Percentiles rank a stretch among this genome's conserved stretches.
Conservation (phyloP, 1,284 basidiomycete species). For the Leccinum griseonigrum region DNA sequence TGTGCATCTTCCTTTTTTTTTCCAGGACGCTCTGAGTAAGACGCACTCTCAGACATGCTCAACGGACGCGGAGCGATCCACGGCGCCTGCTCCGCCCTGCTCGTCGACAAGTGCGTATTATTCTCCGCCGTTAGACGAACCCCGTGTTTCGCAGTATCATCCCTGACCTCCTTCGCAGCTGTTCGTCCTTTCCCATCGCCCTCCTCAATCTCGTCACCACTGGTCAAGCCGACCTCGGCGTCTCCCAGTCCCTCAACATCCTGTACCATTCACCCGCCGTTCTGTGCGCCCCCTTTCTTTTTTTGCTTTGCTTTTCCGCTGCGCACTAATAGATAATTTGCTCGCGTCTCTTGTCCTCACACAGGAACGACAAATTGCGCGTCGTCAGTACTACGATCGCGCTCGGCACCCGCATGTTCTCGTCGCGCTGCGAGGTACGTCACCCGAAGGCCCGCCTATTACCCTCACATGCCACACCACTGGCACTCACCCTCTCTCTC, state of each 20-base stretch:
- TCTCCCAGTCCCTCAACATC: conserved; percentile 41
- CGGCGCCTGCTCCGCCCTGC: conserved; percentile 44
- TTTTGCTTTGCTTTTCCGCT: not conserved
- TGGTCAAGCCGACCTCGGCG: conserved; percentile 25
- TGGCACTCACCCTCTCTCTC: not conserved
- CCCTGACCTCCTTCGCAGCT: conserved; percentile 23
- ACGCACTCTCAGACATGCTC: conserved; percentile 43
- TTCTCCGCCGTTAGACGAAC: not conserved
- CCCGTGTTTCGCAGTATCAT: no score
- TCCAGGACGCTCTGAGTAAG: not conserved
- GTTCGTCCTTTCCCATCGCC: conserved; percentile 35
- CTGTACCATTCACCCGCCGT: conserved; percentile 41
- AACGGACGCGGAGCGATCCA: conserved; percentile 41
- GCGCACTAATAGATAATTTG: not conserved
- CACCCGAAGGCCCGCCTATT: not conserved
- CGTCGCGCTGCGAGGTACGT: conserved; percentile 31
- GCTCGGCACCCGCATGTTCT: conserved; percentile 25
- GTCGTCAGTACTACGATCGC: conserved; percentile 31
- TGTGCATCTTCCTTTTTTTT: conserved; percentile 21
- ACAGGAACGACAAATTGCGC: conserved; percentile 30
- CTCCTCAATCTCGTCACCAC: conserved; percentile 26
- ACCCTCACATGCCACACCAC: not conserved
- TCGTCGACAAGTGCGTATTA: conserved; percentile 45
- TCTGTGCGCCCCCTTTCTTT: conserved; percentile 26
- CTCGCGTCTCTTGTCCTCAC: not conserved